These are phyloP conservation scores for Xylaria flabelliformis DNA, from an alignment of 495 filamentous ascomycete genomes.

Conservation along the genomic window DNA sequence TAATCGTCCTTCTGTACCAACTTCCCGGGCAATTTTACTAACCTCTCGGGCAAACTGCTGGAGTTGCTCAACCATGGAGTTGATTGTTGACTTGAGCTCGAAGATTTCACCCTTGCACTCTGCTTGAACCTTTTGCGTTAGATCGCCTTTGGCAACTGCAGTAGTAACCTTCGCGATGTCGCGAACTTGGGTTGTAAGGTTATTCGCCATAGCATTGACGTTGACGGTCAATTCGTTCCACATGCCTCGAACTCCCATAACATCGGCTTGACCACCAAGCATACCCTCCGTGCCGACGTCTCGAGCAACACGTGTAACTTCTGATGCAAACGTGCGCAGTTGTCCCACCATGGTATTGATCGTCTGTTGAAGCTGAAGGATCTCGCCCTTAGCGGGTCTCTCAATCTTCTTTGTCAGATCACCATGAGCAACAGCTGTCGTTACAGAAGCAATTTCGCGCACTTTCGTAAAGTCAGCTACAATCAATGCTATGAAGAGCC, in stretches of 20 bases:
- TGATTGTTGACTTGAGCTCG: constrained; percentile 95
- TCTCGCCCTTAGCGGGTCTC: constrained; percentile 92
- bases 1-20: constrained; percentile 94
- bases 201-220: constrained; percentile 98
- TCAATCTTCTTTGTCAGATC: constrained; percentile 97
- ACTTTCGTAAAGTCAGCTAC: constrained; percentile 55
- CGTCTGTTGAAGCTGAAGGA: constrained; percentile 93
- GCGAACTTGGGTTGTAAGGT: constrained; percentile 95
- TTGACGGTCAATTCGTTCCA: constrained; percentile 99
- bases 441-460: constrained; percentile 96
- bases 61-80: constrained; percentile 98
- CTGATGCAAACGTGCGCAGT: constrained; percentile 92
- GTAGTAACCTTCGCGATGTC: constrained; percentile 99
- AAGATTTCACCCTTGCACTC: constrained; percentile 97
- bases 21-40: constrained; percentile 95
- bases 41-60: constrained; percentile 97
- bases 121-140: constrained; percentile 96
- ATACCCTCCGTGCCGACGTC: constrained; percentile 98
- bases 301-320: constrained; percentile 94
- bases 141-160: constrained; percentile 92
- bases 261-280: constrained; percentile 94
- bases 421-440: constrained; percentile 94
- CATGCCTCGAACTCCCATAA: constrained; percentile 80
- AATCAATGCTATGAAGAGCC: neutral
- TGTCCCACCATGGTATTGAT: constrained; percentile 99